Evolutionary conservation across 306 rosid genomes (phyloP).

Genomic region (Adenanthera pavonina): DNA sequence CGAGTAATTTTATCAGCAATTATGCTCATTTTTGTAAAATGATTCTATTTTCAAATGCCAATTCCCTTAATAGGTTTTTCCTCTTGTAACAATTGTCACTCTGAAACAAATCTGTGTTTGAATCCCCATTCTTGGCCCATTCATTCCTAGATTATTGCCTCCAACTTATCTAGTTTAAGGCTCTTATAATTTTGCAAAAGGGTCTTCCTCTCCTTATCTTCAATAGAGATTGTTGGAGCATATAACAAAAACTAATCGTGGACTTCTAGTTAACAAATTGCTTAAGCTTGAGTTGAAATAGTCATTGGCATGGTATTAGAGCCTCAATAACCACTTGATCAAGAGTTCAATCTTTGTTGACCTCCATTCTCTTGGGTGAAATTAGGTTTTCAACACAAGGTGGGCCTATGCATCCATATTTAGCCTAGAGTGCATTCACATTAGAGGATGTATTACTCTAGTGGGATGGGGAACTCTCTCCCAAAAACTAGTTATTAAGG

Average conservation of each 20-base stretch:
- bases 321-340: background rate
- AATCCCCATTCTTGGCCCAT: background rate
- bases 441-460: background rate
- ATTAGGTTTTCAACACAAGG: background rate
- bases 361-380: background rate
- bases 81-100: background rate
- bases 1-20: background rate
- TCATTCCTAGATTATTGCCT: background rate
- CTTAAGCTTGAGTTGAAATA: background rate
- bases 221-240: background rate
- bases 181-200: background rate
- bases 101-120: background rate
- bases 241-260: background rate
- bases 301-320: background rate
- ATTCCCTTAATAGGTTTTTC: background rate
- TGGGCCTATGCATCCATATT: background rate
- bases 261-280: background rate
- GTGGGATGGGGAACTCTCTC: background rate
- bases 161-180: background rate
- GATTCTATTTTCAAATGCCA: background rate
- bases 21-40: background rate
- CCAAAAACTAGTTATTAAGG: background rate
- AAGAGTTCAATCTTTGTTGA: background rate
- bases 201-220: background rate
- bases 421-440: background rate